A percentile compares a stretch with the other conserved stretches of the same genome.
phyloP scores from a whole-genome alignment of 73 alveolate species.

The Stentor coeruleus region DNA sequence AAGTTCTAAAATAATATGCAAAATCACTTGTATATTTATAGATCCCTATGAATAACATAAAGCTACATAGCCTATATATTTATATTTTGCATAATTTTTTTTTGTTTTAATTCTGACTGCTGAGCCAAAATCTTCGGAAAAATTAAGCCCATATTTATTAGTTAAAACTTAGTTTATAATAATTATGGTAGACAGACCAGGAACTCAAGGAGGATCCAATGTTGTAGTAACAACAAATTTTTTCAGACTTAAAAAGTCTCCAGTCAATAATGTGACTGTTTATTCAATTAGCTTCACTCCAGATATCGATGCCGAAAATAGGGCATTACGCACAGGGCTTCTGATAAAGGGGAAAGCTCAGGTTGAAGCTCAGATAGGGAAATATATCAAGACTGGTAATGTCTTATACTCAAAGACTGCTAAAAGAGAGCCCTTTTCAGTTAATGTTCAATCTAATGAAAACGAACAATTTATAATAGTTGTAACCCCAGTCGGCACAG shows the following conservation, averaged over 20 bases:
- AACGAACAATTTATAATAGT: background rate
- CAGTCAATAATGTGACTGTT: background rate
- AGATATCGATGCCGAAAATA: background rate
- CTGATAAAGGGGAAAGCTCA: background rate
- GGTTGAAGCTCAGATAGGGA: background rate
- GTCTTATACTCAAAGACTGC: background rate
- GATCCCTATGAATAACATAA: no score
- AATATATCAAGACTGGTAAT: background rate
- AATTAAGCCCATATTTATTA: no score
- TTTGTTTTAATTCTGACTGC: no score
- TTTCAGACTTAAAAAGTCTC: background rate
- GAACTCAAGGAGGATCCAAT: background rate
- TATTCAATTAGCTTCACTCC: background rate
- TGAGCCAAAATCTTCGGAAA: no score
- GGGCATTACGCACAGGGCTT: background rate
- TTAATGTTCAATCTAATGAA: background rate
- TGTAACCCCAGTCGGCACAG: conserved; percentile 4
- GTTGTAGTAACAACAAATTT: background rate
- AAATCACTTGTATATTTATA: no score
- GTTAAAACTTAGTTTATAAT: no score
- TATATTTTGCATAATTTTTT: no score
- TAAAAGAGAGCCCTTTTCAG: background rate
- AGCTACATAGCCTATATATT: no score
- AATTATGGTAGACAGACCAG: background rate
- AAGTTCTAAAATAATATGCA: no score